phyloP scores from a whole-genome alignment of 2,329 filamentous ascomycete species.

The Phyllosticta capitalensis region DNA sequence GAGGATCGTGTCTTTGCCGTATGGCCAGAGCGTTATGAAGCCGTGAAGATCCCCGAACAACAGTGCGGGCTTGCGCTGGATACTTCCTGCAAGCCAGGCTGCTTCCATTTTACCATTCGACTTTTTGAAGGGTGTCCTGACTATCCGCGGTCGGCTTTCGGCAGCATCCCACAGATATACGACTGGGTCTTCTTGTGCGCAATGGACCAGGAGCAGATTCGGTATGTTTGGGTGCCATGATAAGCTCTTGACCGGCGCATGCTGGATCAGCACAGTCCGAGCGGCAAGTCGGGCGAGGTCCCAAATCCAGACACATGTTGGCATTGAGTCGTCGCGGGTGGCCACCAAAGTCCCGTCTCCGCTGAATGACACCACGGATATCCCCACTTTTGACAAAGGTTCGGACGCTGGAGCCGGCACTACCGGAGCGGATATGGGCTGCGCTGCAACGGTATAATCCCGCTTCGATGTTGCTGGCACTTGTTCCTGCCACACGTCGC shows the following conservation, averaged over 20 bases:
- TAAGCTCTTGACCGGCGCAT: slow-evolving; percentile 33
- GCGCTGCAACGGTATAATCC: slow-evolving; percentile 21
- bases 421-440: slow-evolving; percentile 27
- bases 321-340: slow-evolving; percentile 29
- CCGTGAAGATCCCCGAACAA: background rate
- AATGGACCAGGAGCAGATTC: slow-evolving; percentile 33
- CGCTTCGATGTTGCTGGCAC: slow-evolving; percentile 22
- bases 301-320: slow-evolving; percentile 41
- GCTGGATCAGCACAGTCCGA: slow-evolving; percentile 35
- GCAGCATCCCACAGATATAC: slow-evolving; percentile 30
- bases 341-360: slow-evolving; percentile 27
- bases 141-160: background rate
- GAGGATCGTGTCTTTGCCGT: slow-evolving; percentile 20
- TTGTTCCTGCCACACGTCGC: slow-evolving; percentile 26
- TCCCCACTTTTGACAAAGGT: slow-evolving; percentile 24
- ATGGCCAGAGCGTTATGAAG: slow-evolving; percentile 8
- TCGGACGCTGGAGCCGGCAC: slow-evolving; percentile 24
- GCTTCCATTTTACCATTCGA: background rate
- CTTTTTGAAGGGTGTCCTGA: slow-evolving; percentile 15
- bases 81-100: slow-evolving; percentile 15
- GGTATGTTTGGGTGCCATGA: slow-evolving; percentile 34
- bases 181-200: slow-evolving; percentile 28
- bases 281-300: slow-evolving; percentile 30
- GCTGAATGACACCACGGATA: slow-evolving; percentile 29
- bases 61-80: slow-evolving; percentile 21